These are phyloP conservation scores for Cunninghamia lanceolata DNA, from an alignment of 75 land plant genomes.

Conservation along the genomic window DNA sequence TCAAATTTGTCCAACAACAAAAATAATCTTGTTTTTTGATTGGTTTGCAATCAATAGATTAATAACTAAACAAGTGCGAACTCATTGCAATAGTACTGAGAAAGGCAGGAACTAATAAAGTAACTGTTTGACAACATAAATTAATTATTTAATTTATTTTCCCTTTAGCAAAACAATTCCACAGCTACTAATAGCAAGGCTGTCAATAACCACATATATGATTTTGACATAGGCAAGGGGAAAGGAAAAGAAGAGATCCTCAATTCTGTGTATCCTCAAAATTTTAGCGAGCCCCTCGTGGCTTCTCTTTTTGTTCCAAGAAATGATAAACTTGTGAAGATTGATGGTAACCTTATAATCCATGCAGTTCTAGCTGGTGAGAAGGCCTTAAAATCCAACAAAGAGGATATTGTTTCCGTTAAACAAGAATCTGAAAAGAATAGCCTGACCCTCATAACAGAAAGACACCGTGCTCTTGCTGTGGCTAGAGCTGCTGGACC, in stretches of 20 bases:
- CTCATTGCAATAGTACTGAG: no score
- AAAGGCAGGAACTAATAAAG: no score
- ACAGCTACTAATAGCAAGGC: not conserved
- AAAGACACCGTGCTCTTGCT: conserved; percentile 25
- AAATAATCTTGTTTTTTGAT: no score
- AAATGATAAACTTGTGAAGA: conserved; percentile 86
- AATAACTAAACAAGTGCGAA: no score
- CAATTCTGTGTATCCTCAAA: conserved; percentile 15
- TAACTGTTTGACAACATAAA: no score
- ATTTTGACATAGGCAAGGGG: not conserved
- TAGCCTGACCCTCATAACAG: conserved; percentile 32
- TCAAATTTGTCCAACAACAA: no score
- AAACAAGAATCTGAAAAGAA: conserved; percentile 26
- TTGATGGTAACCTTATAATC: conserved; percentile 93
- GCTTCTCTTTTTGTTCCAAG: conserved; percentile 86
- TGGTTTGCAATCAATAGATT: no score
- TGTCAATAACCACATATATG: not conserved
- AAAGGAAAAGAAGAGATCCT: not conserved
- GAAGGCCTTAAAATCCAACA: conserved; percentile 48
- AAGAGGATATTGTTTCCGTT: not conserved
- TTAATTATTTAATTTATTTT: no score
- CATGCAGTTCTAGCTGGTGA: conserved; percentile 92
- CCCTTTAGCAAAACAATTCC: no score
- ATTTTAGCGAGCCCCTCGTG: conserved; percentile 59
- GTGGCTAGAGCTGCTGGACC: conserved; percentile 17